Base-by-base conservation (phyloP, 495 filamentous ascomycete species). In the Neurospora hispaniola region DNA sequence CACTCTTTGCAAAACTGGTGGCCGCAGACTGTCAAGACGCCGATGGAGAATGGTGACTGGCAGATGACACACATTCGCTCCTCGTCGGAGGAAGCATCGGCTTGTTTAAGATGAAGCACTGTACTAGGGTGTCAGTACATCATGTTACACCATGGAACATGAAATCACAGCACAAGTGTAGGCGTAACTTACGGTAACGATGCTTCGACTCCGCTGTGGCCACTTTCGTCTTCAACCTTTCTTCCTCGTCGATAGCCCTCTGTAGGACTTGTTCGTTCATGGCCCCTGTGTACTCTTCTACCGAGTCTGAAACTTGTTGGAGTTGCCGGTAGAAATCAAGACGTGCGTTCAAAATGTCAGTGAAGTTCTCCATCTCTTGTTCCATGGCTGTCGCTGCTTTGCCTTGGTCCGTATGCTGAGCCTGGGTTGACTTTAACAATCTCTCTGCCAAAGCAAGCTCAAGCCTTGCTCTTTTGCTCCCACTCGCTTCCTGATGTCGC, bases 1-100 rank as follows among this genome's bases (percentile, higher is more conserved):
- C 96, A 99, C 42, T 92, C 91, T 71, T 90, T 92, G 82, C 95
- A 98, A 76, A 92, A 98, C 72, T 91, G 88, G 77, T 99, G 95
- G 1, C 95, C 95, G 80, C 95, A 99, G 3, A 91, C 86, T 2
- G 95, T 98, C 76, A 99, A 84, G 40, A 94, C 90, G 59, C 95
- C 96, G 59, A 87, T 81, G 76, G 91, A 90, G 78, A 97, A 94
- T 6, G 82, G 74, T 1, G 85, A 83, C 72, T 91, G 89, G 79
- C 94, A 97, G 74, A 98, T 97, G 74, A 95, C 86, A 79, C 94
- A 97, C 23, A 89, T 87, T 48, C 86, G 84, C 23, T 88, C 82
- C 73, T 90, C 86, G 42, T 90, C 75, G n/a, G 85, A 80, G 48
- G 81, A 82, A 6, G 88, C 83, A 20, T 93, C 91, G 0, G 75